A percentile compares a stretch with the other conserved stretches of the same genome.
phyloP scores from a whole-genome alignment of 441 rosid genomes.

The Adansonia gregorii region DNA sequence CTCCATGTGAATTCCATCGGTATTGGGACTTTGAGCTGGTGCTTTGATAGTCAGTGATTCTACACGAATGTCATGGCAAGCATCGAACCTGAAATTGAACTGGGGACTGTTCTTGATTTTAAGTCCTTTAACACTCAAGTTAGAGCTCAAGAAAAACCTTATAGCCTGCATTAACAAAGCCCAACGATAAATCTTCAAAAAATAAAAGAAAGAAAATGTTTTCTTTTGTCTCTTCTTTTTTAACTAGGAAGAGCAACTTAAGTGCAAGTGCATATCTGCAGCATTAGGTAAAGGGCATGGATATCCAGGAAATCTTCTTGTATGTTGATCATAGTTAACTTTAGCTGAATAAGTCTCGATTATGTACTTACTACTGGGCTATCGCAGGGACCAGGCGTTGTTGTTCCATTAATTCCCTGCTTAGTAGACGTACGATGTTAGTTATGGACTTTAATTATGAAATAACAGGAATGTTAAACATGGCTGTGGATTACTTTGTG shows the following conservation, averaged over 20 bases:
- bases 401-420: slow-evolving; percentile 46
- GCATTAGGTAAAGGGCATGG: neutral
- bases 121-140: slow-evolving; percentile 60
- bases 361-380: slow-evolving; percentile 61
- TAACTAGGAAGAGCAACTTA: neutral
- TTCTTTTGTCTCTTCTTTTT: neutral
- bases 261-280: neutral
- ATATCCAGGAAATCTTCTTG: neutral
- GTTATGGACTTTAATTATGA: neutral
- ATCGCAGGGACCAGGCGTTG: slow-evolving; percentile 52
- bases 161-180: slow-evolving; percentile 51
- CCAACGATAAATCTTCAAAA: neutral
- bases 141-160: slow-evolving; percentile 73
- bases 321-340: neutral
- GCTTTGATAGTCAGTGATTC: slow-evolving; percentile 62
- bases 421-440: neutral
- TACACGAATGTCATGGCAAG: slow-evolving; percentile 60
- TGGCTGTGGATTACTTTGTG: slow-evolving; percentile 32
- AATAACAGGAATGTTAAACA: neutral
- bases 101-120: slow-evolving; percentile 65
- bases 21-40: slow-evolving; percentile 83
- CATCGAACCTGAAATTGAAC: slow-evolving; percentile 77
- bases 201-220: too few species aligned
- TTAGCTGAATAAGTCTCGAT: neutral
- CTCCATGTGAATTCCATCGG: slow-evolving; percentile 88